Base-by-base conservation (phyloP, 495 filamentous ascomycete genomes). In the Podospora tetraspora region DNA sequence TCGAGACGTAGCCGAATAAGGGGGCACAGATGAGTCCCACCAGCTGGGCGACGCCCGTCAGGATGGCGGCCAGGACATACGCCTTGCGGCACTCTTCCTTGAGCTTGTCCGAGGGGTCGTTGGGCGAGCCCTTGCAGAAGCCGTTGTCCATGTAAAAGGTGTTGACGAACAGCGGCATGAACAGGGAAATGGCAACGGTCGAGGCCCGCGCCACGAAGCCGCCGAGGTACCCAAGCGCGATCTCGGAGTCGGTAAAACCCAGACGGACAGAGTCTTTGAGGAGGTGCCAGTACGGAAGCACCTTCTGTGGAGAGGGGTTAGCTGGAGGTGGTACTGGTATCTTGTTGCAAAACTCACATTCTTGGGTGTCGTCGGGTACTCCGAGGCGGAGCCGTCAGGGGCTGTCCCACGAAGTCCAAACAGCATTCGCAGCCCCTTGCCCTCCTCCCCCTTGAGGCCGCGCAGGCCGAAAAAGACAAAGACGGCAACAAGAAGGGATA, bases 161-260 rank as follows among this genome's bases (percentile, higher is more conserved):
- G 73, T 99, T 97, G 67, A 97, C 87, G 69, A 88, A 94, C 5
- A 99, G 84, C 6, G 95, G 96, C 62, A 99, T 89, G 80, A 97
- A 99, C 10, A 97, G 83, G 1, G 92, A 94, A 64, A 98, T 96
- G 12, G 90, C 94, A 57, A 99, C 94, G 0, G 93, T 96, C n/a
- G 92, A 97, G 12, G 95, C 92, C 62, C 95, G 88, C 5, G 96
- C 95, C 1, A 98, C 94, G 70, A 99, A 97, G 19, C 94, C 94
- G 66, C 94, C 95, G 0, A 97, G 79, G 72, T 98, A 99, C 21
- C 91, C 92, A 0, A 98, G 84, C 56, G 88, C 88, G 73, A 99
- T 94, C 62, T 89, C 85, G 25, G 84, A 81, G 74, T 94, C 89
- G 23, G 81, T 87, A 70, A 91, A 86, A 13, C 91, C 94, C n/a